Evolutionary conservation across 768 basidiomycete genomes (phyloP).

Genomic region (Leccinum fibrillosum): DNA sequence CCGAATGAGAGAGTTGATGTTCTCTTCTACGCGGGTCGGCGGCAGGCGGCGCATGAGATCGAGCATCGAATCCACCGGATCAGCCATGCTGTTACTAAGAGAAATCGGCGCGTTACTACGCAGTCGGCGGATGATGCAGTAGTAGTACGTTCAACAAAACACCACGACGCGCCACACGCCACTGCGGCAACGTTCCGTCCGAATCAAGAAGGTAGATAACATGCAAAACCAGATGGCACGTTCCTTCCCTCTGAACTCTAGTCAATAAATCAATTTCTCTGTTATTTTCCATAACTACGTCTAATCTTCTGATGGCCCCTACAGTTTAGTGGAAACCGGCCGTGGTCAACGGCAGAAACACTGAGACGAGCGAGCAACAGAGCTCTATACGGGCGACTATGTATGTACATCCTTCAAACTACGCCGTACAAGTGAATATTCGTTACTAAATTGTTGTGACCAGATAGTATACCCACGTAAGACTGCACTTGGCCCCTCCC

Average conservation of each 20-base stretch:
- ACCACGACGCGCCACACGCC: not conserved
- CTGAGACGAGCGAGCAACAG: not conserved
- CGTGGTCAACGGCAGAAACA: not conserved
- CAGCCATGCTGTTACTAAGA: slow-evolving; percentile 47
- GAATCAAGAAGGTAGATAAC: not conserved
- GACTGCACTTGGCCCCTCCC: not conserved
- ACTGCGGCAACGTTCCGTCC: not conserved
- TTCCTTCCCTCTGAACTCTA: too few relatives aligned
- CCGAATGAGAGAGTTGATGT: slow-evolving; percentile 73
- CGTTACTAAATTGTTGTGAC: not conserved
- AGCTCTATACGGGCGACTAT: too few relatives aligned
- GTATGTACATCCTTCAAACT: not conserved
- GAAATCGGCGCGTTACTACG: not conserved
- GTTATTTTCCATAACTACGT: too few relatives aligned
- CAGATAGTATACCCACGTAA: not conserved
- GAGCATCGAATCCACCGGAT: slow-evolving; percentile 88
- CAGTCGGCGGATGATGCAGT: not conserved
- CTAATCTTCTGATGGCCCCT: too few relatives aligned
- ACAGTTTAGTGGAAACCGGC: not conserved
- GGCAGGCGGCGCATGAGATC: slow-evolving; percentile 97
- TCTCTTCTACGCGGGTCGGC: slow-evolving; percentile 83
- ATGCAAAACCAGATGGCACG: too few relatives aligned
- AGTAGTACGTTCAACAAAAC: not conserved
- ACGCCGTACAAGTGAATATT: too few relatives aligned
- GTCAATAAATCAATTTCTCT: too few relatives aligned